These are phyloP conservation scores for Candida cerambycidarum DNA, from an alignment of 805 yeast genomes.

Conservation along the genomic window DNA sequence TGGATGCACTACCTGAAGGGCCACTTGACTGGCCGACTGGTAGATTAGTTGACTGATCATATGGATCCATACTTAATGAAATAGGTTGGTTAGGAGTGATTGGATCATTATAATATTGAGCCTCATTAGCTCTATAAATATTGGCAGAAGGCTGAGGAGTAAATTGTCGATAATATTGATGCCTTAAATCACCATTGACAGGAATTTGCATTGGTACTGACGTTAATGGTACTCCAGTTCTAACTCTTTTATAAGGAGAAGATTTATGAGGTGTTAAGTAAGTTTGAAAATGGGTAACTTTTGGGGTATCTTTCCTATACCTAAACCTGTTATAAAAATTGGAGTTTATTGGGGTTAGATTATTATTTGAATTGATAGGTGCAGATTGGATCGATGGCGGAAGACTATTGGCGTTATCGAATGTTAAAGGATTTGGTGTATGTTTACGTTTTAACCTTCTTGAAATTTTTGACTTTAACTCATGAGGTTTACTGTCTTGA, in stretches of 20 bases:
- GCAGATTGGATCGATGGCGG: conserved; percentile 33
- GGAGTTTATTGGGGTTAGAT: neutral
- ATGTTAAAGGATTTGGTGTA: conserved; percentile 31
- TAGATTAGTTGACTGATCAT: too few species aligned
- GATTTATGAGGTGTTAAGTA: conserved; percentile 18
- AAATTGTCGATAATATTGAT: conserved; percentile 13
- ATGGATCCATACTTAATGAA: neutral
- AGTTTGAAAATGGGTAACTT: conserved; percentile 12
- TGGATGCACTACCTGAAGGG: neutral
- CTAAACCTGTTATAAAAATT: conserved; percentile 2
- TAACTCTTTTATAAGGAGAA: conserved; percentile 17
- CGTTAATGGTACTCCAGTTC: conserved; percentile 8
- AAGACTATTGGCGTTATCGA: conserved; percentile 13
- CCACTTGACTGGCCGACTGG: neutral
- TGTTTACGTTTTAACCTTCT: conserved; percentile 33
- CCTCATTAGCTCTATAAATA: conserved; percentile 9
- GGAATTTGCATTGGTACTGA: conserved; percentile 1
- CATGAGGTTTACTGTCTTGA: neutral
- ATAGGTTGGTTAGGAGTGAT: conserved; percentile 1
- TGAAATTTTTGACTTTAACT: neutral
- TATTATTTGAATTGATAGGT: conserved; percentile 20
- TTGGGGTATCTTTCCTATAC: conserved; percentile 12
- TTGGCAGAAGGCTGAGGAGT: conserved; percentile 18
- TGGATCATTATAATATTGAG: conserved; percentile 5
- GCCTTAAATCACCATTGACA: conserved; percentile 1